A percentile compares a stretch with the other conserved stretches of the same genome.
Conservation (phyloP, 768 basidiomycete genomes). For the Termitomyces sp. region DNA sequence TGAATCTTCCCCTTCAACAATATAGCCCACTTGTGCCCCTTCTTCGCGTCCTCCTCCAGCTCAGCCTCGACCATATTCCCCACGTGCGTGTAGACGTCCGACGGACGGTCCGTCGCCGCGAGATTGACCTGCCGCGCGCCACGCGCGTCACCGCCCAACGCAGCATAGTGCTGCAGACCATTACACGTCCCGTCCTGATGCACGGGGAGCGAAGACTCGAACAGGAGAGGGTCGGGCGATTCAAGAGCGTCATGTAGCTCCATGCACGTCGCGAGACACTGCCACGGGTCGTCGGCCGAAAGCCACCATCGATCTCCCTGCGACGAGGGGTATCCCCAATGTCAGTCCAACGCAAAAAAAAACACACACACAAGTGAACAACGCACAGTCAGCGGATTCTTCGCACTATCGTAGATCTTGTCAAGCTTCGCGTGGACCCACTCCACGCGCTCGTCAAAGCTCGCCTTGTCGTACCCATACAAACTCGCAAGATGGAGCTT, state of each 20-base stretch:
- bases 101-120: conserved; percentile 76
- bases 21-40: conserved; percentile 51
- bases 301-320: conserved; percentile 87
- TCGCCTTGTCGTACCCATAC: conserved; percentile 92
- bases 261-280: conserved; percentile 89
- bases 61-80: conserved; percentile 78
- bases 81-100: conserved; percentile 94
- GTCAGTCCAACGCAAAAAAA: too few relatives aligned
- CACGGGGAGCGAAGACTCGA: conserved; percentile 73
- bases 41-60: conserved; percentile 53
- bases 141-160: conserved; percentile 85
- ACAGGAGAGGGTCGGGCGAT: conserved; percentile 61
- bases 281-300: conserved; percentile 94
- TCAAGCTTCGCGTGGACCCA: conserved; percentile 74
- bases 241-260: conserved; percentile 83
- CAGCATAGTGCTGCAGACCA: conserved; percentile 97
- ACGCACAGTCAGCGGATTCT: conserved; percentile 71
- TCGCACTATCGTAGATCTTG: conserved; percentile 80
- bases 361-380: neutral
- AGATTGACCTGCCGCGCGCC: conserved; percentile 95
- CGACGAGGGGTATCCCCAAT: neutral
- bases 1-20: conserved; percentile 76
- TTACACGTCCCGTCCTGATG: conserved; percentile 99
- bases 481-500: conserved; percentile 94
- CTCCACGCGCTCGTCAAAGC: conserved; percentile 85